Percentiles rank a stretch among this genome's conserved stretches.
These are phyloP conservation scores for Singerocomus rubriflavus DNA, from an alignment of 1,284 basidiomycete genomes.

Conservation along the genomic window DNA sequence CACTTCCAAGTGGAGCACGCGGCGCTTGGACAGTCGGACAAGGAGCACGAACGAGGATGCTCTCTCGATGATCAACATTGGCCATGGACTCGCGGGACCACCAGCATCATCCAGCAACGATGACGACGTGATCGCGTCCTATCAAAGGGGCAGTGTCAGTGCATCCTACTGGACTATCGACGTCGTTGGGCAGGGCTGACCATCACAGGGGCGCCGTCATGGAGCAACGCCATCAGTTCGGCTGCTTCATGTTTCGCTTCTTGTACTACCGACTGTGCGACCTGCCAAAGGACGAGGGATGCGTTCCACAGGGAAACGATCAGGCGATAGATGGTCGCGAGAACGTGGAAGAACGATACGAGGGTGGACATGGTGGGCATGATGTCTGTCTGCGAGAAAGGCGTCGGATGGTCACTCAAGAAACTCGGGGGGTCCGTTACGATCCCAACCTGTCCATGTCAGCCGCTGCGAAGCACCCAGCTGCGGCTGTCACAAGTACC, in stretches of 20 bases:
- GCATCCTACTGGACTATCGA: background rate
- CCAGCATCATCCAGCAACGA: background rate
- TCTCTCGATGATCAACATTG: slow-evolving; percentile 23
- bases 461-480: slow-evolving; percentile 6
- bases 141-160: background rate
- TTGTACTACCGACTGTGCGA: slow-evolving; percentile 8
- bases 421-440: background rate
- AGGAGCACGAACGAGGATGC: slow-evolving; percentile 22
- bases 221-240: slow-evolving; percentile 18
- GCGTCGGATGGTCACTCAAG: background rate
- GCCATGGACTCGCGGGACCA: slow-evolving; percentile 1
- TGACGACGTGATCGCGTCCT: slow-evolving; percentile 10
- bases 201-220: slow-evolving; percentile 2
- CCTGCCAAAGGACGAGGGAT: slow-evolving; percentile 9
- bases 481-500: background rate
- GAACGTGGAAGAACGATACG: background rate
- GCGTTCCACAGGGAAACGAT: slow-evolving; percentile 15
- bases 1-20: slow-evolving; percentile 26
- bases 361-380: slow-evolving; percentile 9
- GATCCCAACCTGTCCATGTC: slow-evolving; percentile 4
- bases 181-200: slow-evolving; percentile 9
- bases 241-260: slow-evolving; percentile 21
- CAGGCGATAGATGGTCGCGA: slow-evolving; percentile 8
- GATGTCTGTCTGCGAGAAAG: background rate
- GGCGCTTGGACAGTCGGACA: slow-evolving; percentile 18